Conservation (phyloP, 345 rosid species). For the Microcos paniculata region DNA sequence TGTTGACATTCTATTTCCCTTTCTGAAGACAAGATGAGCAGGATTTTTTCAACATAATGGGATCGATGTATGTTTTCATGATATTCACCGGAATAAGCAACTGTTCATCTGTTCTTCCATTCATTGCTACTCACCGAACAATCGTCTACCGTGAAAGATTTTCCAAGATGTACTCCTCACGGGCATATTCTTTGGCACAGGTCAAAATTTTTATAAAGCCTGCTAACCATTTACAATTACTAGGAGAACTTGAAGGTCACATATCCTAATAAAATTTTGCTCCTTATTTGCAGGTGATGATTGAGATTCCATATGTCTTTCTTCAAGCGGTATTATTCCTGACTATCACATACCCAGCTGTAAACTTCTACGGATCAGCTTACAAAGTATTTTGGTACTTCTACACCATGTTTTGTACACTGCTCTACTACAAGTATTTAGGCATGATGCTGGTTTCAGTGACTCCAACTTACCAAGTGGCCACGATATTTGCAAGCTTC, state of each 20-base stretch:
- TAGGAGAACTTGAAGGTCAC: background rate
- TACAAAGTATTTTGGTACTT: conserved; percentile 46
- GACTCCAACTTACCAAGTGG: conserved; percentile 38
- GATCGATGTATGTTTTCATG: conserved; percentile 41
- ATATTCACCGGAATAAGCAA: conserved; percentile 39
- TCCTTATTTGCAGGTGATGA: conserved; percentile 27
- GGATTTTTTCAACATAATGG: conserved; percentile 49
- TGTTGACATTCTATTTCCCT: background rate
- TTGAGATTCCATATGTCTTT: conserved; percentile 46
- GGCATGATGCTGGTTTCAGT: conserved; percentile 50
- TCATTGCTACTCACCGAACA: conserved; percentile 40
- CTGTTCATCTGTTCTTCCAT: conserved; percentile 44
- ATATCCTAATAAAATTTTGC: background rate
- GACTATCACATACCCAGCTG: conserved; percentile 38
- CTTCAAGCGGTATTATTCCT: conserved; percentile 35
- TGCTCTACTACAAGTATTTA: conserved; percentile 44
- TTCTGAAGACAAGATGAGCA: conserved; percentile 45
- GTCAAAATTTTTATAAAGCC: conserved; percentile 23
- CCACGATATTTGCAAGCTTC: conserved; percentile 33
- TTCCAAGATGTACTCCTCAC: conserved; percentile 58
- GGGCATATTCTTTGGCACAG: conserved; percentile 65
- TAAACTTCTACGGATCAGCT: conserved; percentile 36
- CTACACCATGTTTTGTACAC: conserved; percentile 38
- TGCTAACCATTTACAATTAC: background rate
- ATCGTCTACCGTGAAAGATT: conserved; percentile 62